These are phyloP conservation scores for Batkoa obscura DNA, from an alignment of 371 early-diverging fungal genomes.

Conservation along the genomic window DNA sequence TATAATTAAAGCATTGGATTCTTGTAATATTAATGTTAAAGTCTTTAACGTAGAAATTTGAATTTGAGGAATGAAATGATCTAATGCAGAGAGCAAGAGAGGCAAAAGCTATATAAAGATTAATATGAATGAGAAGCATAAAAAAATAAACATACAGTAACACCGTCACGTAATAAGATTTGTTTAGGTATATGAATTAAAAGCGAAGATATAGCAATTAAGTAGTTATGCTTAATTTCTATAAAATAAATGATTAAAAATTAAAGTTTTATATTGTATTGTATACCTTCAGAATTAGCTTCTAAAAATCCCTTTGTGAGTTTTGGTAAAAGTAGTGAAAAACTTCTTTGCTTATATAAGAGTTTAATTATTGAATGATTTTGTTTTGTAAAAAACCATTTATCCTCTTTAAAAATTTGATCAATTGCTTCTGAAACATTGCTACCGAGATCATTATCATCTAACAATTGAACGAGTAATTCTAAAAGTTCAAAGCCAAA, in stretches of 20 bases:
- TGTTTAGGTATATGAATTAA: conserved; percentile 62
- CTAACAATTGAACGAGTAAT: conserved; percentile 13
- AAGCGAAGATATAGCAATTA: conserved; percentile 63
- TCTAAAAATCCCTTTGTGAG: conserved; percentile 39
- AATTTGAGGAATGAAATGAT: conserved; percentile 33
- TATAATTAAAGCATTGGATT: too few relatives aligned
- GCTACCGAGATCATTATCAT: conserved; percentile 17
- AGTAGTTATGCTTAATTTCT: conserved; percentile 38
- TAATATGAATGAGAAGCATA: too few relatives aligned
- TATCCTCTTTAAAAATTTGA: conserved; percentile 38
- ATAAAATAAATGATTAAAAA: too few relatives aligned
- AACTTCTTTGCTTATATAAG: conserved; percentile 67
- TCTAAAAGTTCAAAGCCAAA: neutral
- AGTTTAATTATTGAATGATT: conserved; percentile 48
- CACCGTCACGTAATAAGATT: conserved; percentile 52
- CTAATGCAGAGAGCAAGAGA: conserved; percentile 45
- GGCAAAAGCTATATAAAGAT: conserved; percentile 54
- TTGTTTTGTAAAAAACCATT: conserved; percentile 37
- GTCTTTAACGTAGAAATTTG: conserved; percentile 52
- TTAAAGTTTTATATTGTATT: too few relatives aligned
- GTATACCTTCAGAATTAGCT: too few relatives aligned
- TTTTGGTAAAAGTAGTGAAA: conserved; percentile 44
- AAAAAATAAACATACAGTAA: too few relatives aligned
- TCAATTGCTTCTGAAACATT: conserved; percentile 44
- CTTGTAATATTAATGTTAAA: too few relatives aligned